Percentiles rank a stretch among this genome's conserved stretches.
Conservation (phyloP, 305 asterid species). For the Stenogyne calaminthoides region DNA sequence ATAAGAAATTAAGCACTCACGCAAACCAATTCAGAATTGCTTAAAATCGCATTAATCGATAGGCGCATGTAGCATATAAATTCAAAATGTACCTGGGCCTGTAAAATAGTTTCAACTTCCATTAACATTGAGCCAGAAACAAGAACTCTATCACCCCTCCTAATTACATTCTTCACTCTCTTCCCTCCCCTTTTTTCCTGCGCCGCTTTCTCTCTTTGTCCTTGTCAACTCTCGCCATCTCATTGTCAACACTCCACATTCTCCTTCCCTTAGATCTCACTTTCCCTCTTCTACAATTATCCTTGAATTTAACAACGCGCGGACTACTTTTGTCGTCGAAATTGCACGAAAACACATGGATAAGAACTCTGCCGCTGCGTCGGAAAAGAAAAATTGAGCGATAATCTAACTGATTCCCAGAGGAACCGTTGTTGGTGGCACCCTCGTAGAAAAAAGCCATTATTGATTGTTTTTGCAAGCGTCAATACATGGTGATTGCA, state of each 20-base stretch:
- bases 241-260: conserved; percentile 95
- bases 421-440: conserved; percentile 26
- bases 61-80: background rate
- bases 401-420: conserved; percentile 26
- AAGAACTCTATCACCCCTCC: conserved; percentile 65
- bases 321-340: conserved; percentile 24
- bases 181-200: conserved; percentile 57
- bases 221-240: conserved; percentile 49
- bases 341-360: conserved; percentile 55
- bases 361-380: conserved; percentile 35
- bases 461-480: conserved; percentile 48
- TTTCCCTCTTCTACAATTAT: conserved; percentile 34
- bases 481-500: conserved; percentile 54
- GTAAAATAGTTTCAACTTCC: conserved; percentile 86
- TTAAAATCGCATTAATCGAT: background rate
- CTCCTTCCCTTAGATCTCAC: conserved; percentile 70
- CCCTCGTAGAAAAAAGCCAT: conserved; percentile 35
- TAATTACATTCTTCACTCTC: conserved; percentile 47
- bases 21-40: background rate
- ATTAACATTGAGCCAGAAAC: conserved; percentile 80
- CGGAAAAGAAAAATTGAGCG: conserved; percentile 30
- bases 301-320: conserved; percentile 25
- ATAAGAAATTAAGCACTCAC: background rate
- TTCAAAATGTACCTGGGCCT: conserved; percentile 65
- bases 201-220: conserved; percentile 41